A percentile compares a stretch with the other conserved stretches of the same genome.
These are phyloP conservation scores for button mushroom (Agaricus bisporus) DNA, from an alignment of 768 basidiomycete genomes.

Conservation along the genomic window DNA sequence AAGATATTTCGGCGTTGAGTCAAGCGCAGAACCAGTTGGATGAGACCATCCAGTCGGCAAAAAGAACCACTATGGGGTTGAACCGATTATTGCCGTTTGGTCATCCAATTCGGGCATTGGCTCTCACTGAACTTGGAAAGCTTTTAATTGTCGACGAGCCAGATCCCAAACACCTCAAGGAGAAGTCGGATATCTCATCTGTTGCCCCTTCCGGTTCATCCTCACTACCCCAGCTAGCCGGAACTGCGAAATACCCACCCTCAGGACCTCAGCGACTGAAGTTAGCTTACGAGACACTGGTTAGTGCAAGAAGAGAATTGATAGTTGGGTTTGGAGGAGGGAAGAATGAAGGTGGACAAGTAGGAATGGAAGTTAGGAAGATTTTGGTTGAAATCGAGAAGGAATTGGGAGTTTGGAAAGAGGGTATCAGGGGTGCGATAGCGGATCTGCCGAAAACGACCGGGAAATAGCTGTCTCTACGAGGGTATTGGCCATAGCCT, in stretches of 20 bases:
- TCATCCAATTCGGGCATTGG: constrained; percentile 74
- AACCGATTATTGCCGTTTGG: constrained; percentile 46
- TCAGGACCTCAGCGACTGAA: constrained; percentile 58
- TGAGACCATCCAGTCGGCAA: constrained; percentile 52
- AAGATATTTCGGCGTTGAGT: constrained; percentile 2
- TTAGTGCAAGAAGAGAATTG: constrained; percentile 56
- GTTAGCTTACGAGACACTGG: constrained; percentile 58
- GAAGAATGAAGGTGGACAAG: constrained; percentile 62
- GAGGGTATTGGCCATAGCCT: too few species aligned
- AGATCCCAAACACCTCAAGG: constrained; percentile 23
- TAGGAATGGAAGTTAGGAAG: constrained; percentile 58
- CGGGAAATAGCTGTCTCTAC: background rate
- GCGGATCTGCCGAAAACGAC: constrained; percentile 29
- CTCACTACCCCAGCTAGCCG: background rate
- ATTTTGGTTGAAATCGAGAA: constrained; percentile 57
- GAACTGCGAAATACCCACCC: constrained; percentile 47
- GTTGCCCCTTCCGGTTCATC: background rate
- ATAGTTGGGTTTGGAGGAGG: constrained; percentile 62
- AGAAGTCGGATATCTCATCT: background rate
- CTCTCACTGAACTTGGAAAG: constrained; percentile 77
- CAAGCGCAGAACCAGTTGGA: constrained; percentile 52
- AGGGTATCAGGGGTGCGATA: constrained; percentile 51
- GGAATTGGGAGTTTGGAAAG: constrained; percentile 68
- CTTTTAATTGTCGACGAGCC: constrained; percentile 76
- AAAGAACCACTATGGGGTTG: constrained; percentile 49